Conservation (phyloP, 1,284 basidiomycete species). For the Trichosporon coremiiforme region DNA sequence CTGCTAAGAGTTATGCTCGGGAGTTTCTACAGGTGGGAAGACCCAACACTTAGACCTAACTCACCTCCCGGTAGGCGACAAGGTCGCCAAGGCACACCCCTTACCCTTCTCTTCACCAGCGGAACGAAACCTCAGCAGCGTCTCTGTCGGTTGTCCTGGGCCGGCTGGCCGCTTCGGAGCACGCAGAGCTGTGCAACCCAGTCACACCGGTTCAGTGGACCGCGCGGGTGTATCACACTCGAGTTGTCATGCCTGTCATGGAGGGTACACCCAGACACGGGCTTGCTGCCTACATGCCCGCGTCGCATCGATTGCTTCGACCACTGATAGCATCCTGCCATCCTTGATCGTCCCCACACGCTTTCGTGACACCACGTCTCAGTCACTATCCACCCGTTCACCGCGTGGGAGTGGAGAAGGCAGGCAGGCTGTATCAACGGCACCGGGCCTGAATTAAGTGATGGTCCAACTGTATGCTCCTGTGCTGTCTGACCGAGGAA, state of each 20-base stretch:
- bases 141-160: slow-evolving; percentile 3
- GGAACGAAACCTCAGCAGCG: background rate
- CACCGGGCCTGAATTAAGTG: background rate
- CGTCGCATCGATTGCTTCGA: background rate
- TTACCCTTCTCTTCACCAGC: background rate
- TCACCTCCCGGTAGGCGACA: slow-evolving; percentile 1
- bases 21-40: slow-evolving; percentile 4
- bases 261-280: background rate
- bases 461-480: background rate
- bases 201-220: background rate
- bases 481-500: background rate
- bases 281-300: background rate
- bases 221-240: background rate
- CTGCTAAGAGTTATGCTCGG: slow-evolving; percentile 7
- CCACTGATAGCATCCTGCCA: no score
- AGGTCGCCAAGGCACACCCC: slow-evolving; percentile 9
- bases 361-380: background rate
- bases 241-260: no score
- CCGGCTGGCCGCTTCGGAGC: background rate
- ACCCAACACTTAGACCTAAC: slow-evolving; percentile 11
- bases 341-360: background rate
- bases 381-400: background rate
- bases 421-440: background rate
- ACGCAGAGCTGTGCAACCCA: background rate
- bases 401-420: background rate